These are phyloP conservation scores for Yamadazyma akitaensis DNA, from an alignment of 805 yeast species.

Conservation along the genomic window DNA sequence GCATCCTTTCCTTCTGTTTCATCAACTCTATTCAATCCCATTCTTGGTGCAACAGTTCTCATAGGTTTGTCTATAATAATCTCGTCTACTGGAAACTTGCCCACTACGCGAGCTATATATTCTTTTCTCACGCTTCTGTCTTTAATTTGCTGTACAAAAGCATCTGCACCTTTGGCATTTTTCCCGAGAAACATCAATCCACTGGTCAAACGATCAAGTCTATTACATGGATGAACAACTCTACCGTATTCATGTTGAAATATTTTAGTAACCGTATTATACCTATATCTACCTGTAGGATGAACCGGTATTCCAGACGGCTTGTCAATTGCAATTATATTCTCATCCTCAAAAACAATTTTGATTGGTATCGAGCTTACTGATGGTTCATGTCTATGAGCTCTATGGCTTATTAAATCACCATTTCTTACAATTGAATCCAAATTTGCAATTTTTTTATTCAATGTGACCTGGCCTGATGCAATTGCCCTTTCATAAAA, in stretches of 20 bases:
- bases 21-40: slow-evolving; percentile 58
- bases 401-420: slow-evolving; percentile 71
- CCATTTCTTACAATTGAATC: slow-evolving; percentile 76
- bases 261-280: slow-evolving; percentile 72
- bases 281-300: slow-evolving; percentile 84
- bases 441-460: slow-evolving; percentile 57
- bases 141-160: slow-evolving; percentile 65
- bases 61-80: slow-evolving; percentile 66
- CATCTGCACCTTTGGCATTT: slow-evolving; percentile 73
- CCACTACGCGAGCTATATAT: slow-evolving; percentile 84
- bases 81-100: slow-evolving; percentile 66
- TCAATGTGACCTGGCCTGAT: slow-evolving; percentile 73
- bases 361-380: slow-evolving; percentile 59
- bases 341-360: slow-evolving; percentile 71
- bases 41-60: slow-evolving; percentile 67
- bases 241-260: slow-evolving; percentile 67
- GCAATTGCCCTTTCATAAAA: slow-evolving; percentile 54
- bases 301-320: slow-evolving; percentile 96
- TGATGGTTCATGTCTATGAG: slow-evolving; percentile 90
- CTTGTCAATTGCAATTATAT: slow-evolving; percentile 80
- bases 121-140: slow-evolving; percentile 75
- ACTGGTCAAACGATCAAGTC: slow-evolving; percentile 87
- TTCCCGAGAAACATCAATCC: slow-evolving; percentile 92
- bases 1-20: slow-evolving; percentile 63
- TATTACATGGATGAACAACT: slow-evolving; percentile 73